Evolutionary conservation across 2,329 filamentous ascomycete species (phyloP).

Genomic region (Pseudogymnoascus sp.): DNA sequence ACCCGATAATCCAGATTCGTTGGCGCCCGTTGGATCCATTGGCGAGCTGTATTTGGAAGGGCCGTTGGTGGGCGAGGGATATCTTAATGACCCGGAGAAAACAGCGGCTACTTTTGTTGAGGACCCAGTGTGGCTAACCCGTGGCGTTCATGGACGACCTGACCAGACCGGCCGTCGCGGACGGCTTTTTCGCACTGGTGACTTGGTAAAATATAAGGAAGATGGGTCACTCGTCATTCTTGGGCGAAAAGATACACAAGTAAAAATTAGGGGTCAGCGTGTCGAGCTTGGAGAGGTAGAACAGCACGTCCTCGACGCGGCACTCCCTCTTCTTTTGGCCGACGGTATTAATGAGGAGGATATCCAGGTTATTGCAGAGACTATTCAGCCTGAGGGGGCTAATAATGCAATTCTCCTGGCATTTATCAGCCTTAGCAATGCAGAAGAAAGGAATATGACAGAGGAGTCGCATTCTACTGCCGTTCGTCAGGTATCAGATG

Average conservation of each 20-base stretch:
- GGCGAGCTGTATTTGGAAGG: slow-evolving; percentile 25
- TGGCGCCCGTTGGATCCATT: slow-evolving; percentile 5
- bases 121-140: slow-evolving; percentile 16
- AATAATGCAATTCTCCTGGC: not conserved
- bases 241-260: slow-evolving; percentile 53
- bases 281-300: slow-evolving; percentile 19
- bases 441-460: not conserved
- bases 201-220: slow-evolving; percentile 43
- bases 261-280: slow-evolving; percentile 36
- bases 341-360: not conserved
- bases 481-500: not conserved
- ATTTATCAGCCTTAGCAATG: not conserved
- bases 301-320: not conserved
- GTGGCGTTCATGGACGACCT: slow-evolving; percentile 4
- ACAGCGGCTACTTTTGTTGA: slow-evolving; percentile 47
- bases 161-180: not conserved
- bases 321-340: not conserved
- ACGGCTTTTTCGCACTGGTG: slow-evolving; percentile 49
- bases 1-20: not conserved
- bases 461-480: slow-evolving; percentile 9
- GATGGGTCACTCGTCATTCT: slow-evolving; percentile 45
- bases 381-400: not conserved
- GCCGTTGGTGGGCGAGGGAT: slow-evolving; percentile 50
- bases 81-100: slow-evolving; percentile 47
- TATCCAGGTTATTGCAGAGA: not conserved